Conservation (phyloP, 257 asterid genomes). For the Nicotiana otophora region DNA sequence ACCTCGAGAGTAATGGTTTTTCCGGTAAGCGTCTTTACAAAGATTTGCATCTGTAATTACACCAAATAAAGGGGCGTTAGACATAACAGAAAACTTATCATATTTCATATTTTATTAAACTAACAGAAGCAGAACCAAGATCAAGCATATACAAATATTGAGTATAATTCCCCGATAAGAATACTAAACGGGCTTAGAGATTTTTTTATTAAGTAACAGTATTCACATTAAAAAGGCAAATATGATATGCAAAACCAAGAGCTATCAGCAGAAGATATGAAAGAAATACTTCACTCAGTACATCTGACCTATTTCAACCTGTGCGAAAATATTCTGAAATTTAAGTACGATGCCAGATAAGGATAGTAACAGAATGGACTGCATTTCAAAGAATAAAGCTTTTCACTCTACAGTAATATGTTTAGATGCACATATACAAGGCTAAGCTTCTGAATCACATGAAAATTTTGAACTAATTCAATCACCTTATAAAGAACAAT, state of each 20-base stretch:
- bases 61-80: background rate
- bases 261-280: background rate
- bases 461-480: background rate
- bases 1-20: no score
- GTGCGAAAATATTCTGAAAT: background rate
- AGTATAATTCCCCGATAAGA: background rate
- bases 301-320: background rate
- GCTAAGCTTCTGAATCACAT: background rate
- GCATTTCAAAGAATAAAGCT: background rate
- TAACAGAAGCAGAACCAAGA: background rate
- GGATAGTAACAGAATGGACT: background rate
- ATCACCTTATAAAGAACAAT: background rate
- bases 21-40: background rate
- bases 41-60: conserved; percentile 10
- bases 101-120: background rate
- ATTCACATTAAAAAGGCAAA: no score
- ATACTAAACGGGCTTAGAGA: no score
- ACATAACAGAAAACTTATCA: background rate
- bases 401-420: background rate
- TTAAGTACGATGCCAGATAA: background rate
- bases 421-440: background rate
- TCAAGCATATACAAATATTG: background rate
- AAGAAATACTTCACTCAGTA: background rate
- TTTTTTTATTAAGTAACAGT: background rate
- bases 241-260: background rate